A percentile compares a stretch with the other conserved stretches of the same genome.
phyloP scores from a whole-genome alignment of 768 basidiomycete genomes.

The Coprinopsis marcescibilis region DNA sequence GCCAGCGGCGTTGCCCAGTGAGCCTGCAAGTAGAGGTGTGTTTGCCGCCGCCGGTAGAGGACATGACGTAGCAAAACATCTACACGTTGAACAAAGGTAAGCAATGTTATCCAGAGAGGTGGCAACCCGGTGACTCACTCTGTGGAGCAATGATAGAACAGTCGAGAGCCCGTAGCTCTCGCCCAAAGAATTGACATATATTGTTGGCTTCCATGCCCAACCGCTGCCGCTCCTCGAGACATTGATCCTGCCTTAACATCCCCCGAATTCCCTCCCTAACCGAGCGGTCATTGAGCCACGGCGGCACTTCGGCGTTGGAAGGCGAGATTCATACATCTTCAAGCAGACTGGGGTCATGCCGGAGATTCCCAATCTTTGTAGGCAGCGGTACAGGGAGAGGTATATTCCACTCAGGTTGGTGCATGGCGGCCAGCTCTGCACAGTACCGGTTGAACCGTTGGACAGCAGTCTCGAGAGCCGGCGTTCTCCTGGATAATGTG shows the following conservation, averaged over 20 bases:
- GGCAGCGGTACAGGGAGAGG: constrained; percentile 27
- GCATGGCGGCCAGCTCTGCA: background rate
- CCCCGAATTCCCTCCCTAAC: constrained; percentile 26
- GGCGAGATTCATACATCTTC: constrained; percentile 32
- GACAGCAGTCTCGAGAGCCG: constrained; percentile 22
- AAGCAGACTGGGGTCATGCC: constrained; percentile 20
- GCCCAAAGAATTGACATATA: constrained; percentile 27
- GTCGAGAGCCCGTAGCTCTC: constrained; percentile 23
- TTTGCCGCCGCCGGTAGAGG: too few relatives aligned
- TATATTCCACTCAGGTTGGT: constrained; percentile 18
- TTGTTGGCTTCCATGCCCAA: constrained; percentile 27
- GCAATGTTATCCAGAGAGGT: too few relatives aligned
- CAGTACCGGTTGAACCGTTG: constrained; percentile 16
- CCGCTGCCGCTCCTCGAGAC: constrained; percentile 23
- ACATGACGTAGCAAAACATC: too few relatives aligned
- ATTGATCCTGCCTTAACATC: constrained; percentile 23
- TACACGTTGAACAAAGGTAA: too few relatives aligned
- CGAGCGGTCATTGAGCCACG: constrained; percentile 28
- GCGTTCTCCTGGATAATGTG: constrained; percentile 24
- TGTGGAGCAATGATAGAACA: constrained; percentile 14
- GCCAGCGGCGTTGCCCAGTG: too few relatives aligned
- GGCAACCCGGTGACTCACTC: constrained; percentile 16
- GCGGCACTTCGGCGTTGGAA: constrained; percentile 10
- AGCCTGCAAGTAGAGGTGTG: too few relatives aligned
- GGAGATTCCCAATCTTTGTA: constrained; percentile 19